Conservation (phyloP, 345 rosid species). For the Eucalyptus tenuipes region DNA sequence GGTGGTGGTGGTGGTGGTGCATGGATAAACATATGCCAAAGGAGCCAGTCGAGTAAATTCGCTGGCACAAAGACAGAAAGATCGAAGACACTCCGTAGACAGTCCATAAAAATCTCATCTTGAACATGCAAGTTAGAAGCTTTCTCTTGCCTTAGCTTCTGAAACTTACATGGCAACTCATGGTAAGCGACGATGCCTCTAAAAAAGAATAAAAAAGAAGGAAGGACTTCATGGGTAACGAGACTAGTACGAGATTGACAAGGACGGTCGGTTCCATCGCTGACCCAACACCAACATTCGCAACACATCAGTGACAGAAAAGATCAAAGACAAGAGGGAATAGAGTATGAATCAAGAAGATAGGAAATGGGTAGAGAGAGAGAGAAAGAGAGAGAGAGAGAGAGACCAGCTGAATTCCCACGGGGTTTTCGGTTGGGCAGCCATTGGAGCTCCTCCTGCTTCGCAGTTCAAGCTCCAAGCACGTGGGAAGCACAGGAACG, state of each 20-base stretch:
- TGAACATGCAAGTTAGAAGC: neutral
- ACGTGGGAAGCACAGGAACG: neutral
- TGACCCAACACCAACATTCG: neutral
- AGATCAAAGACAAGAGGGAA: neutral
- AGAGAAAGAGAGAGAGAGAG: neutral
- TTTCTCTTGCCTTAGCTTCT: neutral
- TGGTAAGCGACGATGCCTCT: neutral
- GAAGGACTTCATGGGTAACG: neutral
- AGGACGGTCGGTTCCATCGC: neutral
- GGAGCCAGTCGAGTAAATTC: neutral
- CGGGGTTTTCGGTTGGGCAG: neutral
- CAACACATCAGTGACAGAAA: neutral
- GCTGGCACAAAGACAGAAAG: neutral
- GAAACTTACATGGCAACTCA: neutral
- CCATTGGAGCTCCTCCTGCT: neutral
- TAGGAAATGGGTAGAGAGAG: neutral
- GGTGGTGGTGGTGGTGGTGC: neutral
- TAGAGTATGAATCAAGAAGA: neutral
- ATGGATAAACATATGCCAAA: neutral
- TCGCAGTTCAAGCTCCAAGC: no score
- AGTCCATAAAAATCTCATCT: neutral
- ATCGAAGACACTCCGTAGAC: neutral
- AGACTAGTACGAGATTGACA: neutral
- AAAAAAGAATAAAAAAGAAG: neutral
- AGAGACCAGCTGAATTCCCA: slow-evolving; percentile 4